These are phyloP conservation scores for Ascochyta fabae DNA, from an alignment of 2,329 filamentous ascomycete genomes.

Conservation along the genomic window DNA sequence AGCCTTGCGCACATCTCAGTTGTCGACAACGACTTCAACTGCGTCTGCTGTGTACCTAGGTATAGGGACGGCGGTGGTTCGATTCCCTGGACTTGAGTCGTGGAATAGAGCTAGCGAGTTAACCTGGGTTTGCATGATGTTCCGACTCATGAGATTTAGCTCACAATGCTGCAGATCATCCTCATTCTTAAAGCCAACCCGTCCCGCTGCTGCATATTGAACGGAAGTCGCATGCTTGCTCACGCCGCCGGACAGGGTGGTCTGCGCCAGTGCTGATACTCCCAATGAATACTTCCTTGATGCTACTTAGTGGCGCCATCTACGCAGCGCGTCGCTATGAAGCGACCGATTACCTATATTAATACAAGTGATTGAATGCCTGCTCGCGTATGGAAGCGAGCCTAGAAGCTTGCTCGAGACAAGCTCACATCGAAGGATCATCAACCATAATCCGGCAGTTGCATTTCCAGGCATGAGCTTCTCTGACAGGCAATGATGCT, in stretches of 20 bases:
- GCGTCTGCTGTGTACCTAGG: not conserved
- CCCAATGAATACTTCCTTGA: too few species aligned
- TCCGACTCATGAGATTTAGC: not conserved
- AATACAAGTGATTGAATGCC: not conserved
- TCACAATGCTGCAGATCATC: not conserved
- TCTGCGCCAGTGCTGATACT: too few species aligned
- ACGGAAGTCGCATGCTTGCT: not conserved
- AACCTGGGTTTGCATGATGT: not conserved
- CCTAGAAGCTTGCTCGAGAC: not conserved
- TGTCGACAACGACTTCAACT: not conserved
- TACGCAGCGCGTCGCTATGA: too few species aligned
- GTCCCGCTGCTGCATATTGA: not conserved
- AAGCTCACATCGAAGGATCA: not conserved
- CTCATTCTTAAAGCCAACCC: not conserved
- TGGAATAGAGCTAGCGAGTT: conserved; percentile 3
- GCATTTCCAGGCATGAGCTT: not conserved
- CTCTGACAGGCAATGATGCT: not conserved
- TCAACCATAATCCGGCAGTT: not conserved
- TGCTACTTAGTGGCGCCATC: too few species aligned
- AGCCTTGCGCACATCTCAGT: not conserved
- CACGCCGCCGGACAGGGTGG: too few species aligned
- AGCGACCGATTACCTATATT: too few species aligned
- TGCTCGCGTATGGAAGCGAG: not conserved
- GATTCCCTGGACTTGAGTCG: conserved; percentile 1
- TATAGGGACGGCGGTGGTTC: not conserved